phyloP scores from a whole-genome alignment of 495 filamentous ascomycete genomes.

The Neurospora sp. region DNA sequence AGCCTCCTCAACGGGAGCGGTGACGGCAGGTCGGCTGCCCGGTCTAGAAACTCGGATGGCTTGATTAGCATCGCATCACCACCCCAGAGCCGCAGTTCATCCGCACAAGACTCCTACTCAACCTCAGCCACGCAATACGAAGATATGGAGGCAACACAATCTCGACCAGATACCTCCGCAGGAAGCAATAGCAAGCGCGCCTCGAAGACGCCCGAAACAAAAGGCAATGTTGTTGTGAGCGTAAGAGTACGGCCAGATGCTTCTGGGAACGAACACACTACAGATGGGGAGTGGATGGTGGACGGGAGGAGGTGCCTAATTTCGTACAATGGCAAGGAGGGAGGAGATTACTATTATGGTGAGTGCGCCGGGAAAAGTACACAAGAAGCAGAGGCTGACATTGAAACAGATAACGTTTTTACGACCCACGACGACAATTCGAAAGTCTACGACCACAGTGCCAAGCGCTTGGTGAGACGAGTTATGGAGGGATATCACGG shows the following conservation, averaged over 20 bases:
- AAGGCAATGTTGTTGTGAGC: constrained; percentile 94
- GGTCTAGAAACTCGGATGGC: constrained; percentile 56
- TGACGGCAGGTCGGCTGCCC: constrained; percentile 61
- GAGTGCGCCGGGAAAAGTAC: constrained; percentile 16
- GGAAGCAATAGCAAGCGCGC: constrained; percentile 36
- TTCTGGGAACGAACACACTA: constrained; percentile 43
- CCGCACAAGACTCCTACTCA: constrained; percentile 80
- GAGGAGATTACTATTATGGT: constrained; percentile 91
- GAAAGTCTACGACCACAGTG: constrained; percentile 83
- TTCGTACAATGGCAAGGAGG: constrained; percentile 76
- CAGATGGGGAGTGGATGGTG: constrained; percentile 83
- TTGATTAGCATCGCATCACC: constrained; percentile 63
- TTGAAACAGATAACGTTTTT: constrained; percentile 79
- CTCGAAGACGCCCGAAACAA: constrained; percentile 50
- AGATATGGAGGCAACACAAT: constrained; percentile 47
- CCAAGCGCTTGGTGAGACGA: constrained; percentile 85
- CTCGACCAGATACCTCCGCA: constrained; percentile 25
- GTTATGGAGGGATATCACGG: constrained; percentile 99
- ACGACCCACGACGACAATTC: constrained; percentile 84
- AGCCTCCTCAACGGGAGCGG: constrained; percentile 71
- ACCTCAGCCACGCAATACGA: constrained; percentile 85
- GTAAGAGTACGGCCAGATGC: constrained; percentile 85
- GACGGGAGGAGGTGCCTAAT: constrained; percentile 77
- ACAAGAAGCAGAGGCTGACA: constrained; percentile 3
- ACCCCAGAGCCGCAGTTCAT: constrained; percentile 81